Evolutionary conservation across 1,284 basidiomycete species (phyloP).

Genomic region (Porodaedalea pini): DNA sequence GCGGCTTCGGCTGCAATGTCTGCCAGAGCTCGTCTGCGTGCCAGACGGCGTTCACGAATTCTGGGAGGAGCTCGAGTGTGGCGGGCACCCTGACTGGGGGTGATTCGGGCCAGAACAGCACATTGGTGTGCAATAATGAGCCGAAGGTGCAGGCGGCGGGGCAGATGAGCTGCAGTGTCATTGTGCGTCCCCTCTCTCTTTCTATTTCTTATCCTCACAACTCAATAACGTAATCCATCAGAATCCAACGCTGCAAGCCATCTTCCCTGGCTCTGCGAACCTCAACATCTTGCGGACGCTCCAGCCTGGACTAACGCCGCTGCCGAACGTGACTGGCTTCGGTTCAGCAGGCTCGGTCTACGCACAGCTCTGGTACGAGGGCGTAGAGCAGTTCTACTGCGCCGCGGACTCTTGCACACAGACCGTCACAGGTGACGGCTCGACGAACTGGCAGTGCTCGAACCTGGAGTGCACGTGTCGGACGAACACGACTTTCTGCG

Average conservation of each 20-base stretch:
- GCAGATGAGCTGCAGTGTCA: slow-evolving; percentile 72
- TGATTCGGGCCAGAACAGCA: slow-evolving; percentile 42
- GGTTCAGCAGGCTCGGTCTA: slow-evolving; percentile 54
- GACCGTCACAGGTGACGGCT: slow-evolving; percentile 35
- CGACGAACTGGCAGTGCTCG: slow-evolving; percentile 62
- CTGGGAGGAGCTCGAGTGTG: slow-evolving; percentile 32
- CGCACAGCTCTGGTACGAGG: slow-evolving; percentile 81
- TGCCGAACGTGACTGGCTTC: slow-evolving; percentile 61
- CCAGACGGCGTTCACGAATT: slow-evolving; percentile 48
- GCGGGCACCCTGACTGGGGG: slow-evolving; percentile 15
- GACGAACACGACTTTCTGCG: slow-evolving; percentile 70
- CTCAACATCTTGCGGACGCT: slow-evolving; percentile 77
- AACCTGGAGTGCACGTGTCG: slow-evolving; percentile 74
- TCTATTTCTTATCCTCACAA: slow-evolving; percentile 11
- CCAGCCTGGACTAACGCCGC: slow-evolving; percentile 61
- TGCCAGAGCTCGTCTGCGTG: slow-evolving; percentile 61
- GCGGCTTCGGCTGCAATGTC: slow-evolving; percentile 75
- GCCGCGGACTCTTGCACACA: slow-evolving; percentile 68
- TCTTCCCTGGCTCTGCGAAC: slow-evolving; percentile 66
- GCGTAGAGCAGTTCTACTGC: slow-evolving; percentile 84
- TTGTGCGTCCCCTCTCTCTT: slow-evolving; percentile 44
- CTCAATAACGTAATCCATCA: slow-evolving; percentile 30
- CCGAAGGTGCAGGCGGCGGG: slow-evolving; percentile 62
- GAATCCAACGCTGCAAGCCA: slow-evolving; percentile 74
- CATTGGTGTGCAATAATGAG: slow-evolving; percentile 59